phyloP scores from a whole-genome alignment of 331 rosid genomes.

The Quercus lobata region DNA sequence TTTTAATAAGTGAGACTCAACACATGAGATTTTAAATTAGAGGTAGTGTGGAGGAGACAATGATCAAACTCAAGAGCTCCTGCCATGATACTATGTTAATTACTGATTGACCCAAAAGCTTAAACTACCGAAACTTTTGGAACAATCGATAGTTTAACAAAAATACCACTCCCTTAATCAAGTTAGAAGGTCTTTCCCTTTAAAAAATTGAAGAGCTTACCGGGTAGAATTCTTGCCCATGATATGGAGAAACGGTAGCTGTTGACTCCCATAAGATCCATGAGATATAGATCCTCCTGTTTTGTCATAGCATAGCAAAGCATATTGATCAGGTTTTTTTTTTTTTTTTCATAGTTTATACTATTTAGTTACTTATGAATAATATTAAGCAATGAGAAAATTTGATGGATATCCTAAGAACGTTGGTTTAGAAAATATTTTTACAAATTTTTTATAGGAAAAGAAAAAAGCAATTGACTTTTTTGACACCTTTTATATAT shows the following conservation, averaged over 20 bases:
- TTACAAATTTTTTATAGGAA: no score
- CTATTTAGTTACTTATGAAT: neutral
- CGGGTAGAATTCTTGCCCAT: conserved; percentile 58
- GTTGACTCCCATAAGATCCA: conserved; percentile 38
- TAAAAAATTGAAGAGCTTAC: conserved; percentile 2
- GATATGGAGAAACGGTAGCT: conserved; percentile 59
- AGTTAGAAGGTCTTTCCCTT: neutral
- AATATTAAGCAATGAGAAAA: no score
- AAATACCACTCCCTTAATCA: neutral
- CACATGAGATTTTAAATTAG: no score
- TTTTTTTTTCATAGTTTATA: neutral
- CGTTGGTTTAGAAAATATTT: no score
- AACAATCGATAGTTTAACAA: neutral
- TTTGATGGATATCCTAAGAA: no score
- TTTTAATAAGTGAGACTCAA: no score
- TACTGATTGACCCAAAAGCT: rapidly evolving
- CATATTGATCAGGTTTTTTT: neutral
- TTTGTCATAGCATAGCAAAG: conserved; percentile 5
- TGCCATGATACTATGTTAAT: no score
- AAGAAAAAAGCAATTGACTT: no score
- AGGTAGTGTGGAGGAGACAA: no score
- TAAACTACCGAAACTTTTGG: no score
- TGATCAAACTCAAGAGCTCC: no score
- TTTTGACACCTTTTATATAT: no score
- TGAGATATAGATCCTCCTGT: conserved; percentile 55